Percentiles rank a stretch among this genome's conserved stretches.
phyloP scores from a whole-genome alignment of 805 yeast species.

The Wickerhamomyces chambardii region DNA sequence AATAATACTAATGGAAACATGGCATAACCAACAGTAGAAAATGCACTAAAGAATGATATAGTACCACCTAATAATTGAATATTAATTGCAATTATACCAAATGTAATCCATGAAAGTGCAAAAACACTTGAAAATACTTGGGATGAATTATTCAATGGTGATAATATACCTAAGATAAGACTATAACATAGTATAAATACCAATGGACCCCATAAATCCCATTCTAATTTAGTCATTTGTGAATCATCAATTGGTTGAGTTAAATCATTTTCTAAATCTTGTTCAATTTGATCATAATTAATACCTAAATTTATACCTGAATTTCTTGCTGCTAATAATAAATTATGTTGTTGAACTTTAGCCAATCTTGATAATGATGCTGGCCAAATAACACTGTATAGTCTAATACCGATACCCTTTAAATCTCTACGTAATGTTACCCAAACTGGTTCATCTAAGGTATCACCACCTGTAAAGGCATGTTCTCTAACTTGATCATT shows the following conservation, averaged over 20 bases:
- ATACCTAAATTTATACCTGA: constrained; percentile 20
- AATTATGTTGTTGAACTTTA: constrained; percentile 20
- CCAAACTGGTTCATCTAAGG: constrained; percentile 62
- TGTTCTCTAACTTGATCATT: constrained; percentile 19
- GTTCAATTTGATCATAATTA: constrained; percentile 18
- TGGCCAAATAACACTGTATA: constrained; percentile 35
- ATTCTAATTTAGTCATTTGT: constrained; percentile 27
- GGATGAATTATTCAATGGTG: constrained; percentile 26
- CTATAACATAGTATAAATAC: constrained; percentile 50
- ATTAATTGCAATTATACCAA: constrained; percentile 50
- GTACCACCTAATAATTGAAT: constrained; percentile 54
- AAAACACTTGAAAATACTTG: constrained; percentile 59
- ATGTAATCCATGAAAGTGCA: constrained; percentile 55
- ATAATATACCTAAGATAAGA: constrained; percentile 28
- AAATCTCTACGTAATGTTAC: constrained; percentile 42
- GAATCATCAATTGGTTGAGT: constrained; percentile 15
- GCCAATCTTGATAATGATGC: constrained; percentile 20
- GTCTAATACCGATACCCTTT: constrained; percentile 30
- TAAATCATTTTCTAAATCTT: constrained; percentile 17
- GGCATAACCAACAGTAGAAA: constrained; percentile 64
- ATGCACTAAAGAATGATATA: constrained; percentile 58
- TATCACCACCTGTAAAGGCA: constrained; percentile 51
- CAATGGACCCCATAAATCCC: constrained; percentile 71
- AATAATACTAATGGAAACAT: constrained; percentile 56
- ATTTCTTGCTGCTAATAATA: constrained; percentile 18